Percentiles rank a stretch among this genome's conserved stretches.
Evolutionary conservation across 208 protist genomes (phyloP).

Genomic region (Strigomonas galati): DNA sequence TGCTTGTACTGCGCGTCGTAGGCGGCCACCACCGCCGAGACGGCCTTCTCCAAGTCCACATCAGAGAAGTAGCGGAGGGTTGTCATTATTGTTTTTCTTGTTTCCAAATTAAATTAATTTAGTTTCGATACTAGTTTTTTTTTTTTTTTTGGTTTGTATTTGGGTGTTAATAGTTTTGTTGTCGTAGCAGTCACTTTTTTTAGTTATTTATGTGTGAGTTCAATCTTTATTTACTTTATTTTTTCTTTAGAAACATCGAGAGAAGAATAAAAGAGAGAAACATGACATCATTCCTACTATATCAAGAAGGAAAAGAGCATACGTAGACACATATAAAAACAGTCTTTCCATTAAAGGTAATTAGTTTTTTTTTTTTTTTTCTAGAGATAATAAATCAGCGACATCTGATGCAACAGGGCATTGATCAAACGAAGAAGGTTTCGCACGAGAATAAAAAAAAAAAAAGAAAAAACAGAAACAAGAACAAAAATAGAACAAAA

Average conservation of each 20-base stretch:
- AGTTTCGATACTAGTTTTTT: slow-evolving; percentile 10
- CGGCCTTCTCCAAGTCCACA: background rate
- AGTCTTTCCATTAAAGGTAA: too few relatives aligned
- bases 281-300: slow-evolving; percentile 3
- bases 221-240: background rate
- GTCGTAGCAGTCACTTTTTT: background rate
- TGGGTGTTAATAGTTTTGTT: slow-evolving; percentile 2
- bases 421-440: too few relatives aligned
- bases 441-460: background rate
- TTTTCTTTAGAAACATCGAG: background rate
- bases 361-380: too few relatives aligned
- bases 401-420: too few relatives aligned
- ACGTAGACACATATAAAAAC: too few relatives aligned
- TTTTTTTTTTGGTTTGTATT: slow-evolving; percentile 11
- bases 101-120: background rate
- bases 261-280: slow-evolving; percentile 14
- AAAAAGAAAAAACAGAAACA: slow-evolving; percentile 6
- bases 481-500: slow-evolving; percentile 2
- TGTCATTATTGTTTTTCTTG: background rate
- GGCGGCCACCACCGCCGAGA: background rate
- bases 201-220: slow-evolving; percentile 16
- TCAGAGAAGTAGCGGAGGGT: background rate
- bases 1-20: background rate
- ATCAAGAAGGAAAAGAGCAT: background rate
- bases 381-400: too few relatives aligned